These are phyloP conservation scores for Ceratobasidium papillatum DNA, from an alignment of 1,284 basidiomycete genomes.

Conservation along the genomic window DNA sequence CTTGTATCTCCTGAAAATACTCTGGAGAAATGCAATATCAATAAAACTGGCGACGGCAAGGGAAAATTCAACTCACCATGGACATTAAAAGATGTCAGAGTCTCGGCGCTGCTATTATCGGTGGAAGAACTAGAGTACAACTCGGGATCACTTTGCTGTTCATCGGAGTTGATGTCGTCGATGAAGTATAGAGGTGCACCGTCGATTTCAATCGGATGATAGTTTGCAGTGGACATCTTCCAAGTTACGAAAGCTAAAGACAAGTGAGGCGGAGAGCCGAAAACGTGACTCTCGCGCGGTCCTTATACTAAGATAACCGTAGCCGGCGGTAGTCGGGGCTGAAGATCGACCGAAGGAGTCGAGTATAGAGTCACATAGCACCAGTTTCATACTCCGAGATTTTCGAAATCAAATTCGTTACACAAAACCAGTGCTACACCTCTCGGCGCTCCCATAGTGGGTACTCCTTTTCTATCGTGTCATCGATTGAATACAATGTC, in stretches of 20 bases:
- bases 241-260: neutral
- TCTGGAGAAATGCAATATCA: neutral
- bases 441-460: too few species aligned
- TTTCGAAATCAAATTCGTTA: too few species aligned
- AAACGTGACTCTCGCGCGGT: neutral
- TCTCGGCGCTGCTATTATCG: neutral
- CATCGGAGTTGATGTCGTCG: neutral
- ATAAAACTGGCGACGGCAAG: neutral
- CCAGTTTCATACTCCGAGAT: too few species aligned
- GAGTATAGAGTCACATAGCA: too few species aligned
- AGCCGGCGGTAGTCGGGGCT: neutral
- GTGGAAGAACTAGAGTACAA: neutral
- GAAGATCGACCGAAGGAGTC: too few species aligned
- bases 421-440: too few species aligned
- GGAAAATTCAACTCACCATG: neutral
- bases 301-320: neutral
- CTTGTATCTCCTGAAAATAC: neutral
- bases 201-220: neutral
- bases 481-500: too few species aligned
- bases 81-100: conserved; percentile 8
- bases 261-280: neutral
- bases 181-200: neutral
- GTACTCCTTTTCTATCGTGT: too few species aligned
- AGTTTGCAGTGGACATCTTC: neutral
- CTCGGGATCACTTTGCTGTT: neutral